These are phyloP conservation scores for Fomitopsis palustris DNA, from an alignment of 1,284 basidiomycete species.

Conservation along the genomic window DNA sequence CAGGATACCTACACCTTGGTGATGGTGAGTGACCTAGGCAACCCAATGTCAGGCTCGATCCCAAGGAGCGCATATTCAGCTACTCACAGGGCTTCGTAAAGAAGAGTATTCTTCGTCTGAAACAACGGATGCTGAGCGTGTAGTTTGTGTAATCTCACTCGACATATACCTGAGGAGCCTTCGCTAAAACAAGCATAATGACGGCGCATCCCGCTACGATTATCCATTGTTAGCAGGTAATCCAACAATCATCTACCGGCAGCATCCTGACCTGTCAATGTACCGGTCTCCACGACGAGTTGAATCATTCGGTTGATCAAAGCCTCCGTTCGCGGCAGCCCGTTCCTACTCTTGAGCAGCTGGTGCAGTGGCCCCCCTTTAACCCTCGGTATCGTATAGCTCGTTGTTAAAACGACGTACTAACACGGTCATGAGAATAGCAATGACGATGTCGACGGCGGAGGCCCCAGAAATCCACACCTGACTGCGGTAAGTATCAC, in stretches of 20 bases:
- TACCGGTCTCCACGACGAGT: not conserved
- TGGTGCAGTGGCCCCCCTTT: not conserved
- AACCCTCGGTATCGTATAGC: too few relatives aligned
- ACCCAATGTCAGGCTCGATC: not conserved
- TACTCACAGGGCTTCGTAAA: not conserved
- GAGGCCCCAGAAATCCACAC: slow-evolving; percentile 12
- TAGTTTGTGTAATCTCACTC: too few relatives aligned
- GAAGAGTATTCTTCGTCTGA: not conserved
- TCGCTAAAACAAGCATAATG: not conserved
- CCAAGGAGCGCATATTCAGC: not conserved
- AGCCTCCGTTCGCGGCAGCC: not conserved
- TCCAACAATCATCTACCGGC: too few relatives aligned
- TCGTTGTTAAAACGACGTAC: not conserved
- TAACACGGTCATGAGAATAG: slow-evolving; percentile 14
- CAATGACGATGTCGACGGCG: slow-evolving; percentile 14
- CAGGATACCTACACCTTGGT: not conserved
- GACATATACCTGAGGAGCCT: slow-evolving; percentile 1
- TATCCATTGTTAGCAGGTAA: not conserved
- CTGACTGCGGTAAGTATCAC: not conserved
- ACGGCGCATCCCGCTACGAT: not conserved
- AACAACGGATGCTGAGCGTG: not conserved
- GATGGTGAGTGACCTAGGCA: not conserved
- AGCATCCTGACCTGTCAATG: not conserved
- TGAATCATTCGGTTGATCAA: not conserved
- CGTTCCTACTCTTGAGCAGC: not conserved